A percentile compares a stretch with the other conserved stretches of the same genome.
Evolutionary conservation across 202 grass and related monocot genomes (phyloP).

Genomic region (Carex arenaria): DNA sequence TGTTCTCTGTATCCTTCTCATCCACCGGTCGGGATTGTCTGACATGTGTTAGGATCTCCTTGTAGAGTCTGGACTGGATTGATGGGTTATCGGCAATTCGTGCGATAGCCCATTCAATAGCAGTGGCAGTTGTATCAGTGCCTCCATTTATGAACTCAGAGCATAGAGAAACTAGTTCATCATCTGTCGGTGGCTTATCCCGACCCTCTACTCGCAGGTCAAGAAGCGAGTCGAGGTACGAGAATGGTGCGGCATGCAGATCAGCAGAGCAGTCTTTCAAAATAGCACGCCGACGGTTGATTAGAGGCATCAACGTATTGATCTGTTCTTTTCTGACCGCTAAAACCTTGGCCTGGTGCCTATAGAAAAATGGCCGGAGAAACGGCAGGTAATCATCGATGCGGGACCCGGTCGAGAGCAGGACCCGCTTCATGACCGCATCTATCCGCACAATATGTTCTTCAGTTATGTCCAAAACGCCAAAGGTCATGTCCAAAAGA

Average conservation of each 20-base stretch:
- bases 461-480: conserved; percentile 67
- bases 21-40: conserved; percentile 47
- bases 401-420: conserved; percentile 45
- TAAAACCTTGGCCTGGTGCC: conserved; percentile 39
- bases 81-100: conserved; percentile 51
- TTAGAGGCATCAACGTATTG: conserved; percentile 61
- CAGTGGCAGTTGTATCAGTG: conserved; percentile 85
- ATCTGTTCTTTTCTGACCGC: conserved; percentile 70
- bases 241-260: conserved; percentile 52
- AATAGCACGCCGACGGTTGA: conserved; percentile 53
- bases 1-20: conserved; percentile 64
- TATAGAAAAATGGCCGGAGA: conserved; percentile 54
- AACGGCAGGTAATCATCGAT: conserved; percentile 96
- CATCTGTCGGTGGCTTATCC: conserved; percentile 26
- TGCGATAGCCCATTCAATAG: conserved; percentile 88
- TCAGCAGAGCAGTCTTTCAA: conserved; percentile 25
- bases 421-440: conserved; percentile 80
- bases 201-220: conserved; percentile 59
- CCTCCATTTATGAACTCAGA: conserved; percentile 83
- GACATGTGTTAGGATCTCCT: conserved; percentile 48
- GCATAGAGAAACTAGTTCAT: conserved; percentile 76
- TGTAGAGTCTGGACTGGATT: conserved; percentile 56
- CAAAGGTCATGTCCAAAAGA: conserved; percentile 86
- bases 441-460: conserved; percentile 51
- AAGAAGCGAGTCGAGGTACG: conserved; percentile 90